These are phyloP conservation scores for Diaporthe eres DNA, from an alignment of 2,329 filamentous ascomycete genomes.

Conservation along the genomic window DNA sequence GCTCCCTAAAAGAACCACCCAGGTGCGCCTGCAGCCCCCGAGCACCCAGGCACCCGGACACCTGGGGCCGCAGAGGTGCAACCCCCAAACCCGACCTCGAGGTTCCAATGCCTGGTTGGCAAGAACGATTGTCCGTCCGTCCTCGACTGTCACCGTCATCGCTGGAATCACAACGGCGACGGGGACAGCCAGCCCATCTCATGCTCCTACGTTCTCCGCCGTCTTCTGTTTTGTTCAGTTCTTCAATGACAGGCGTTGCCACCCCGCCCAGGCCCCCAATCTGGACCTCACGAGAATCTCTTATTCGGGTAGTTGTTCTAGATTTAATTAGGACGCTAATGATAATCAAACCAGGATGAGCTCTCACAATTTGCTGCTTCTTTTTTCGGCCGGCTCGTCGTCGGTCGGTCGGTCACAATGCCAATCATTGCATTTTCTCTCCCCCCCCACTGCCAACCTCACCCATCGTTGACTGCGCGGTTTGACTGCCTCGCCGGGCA, in stretches of 20 bases:
- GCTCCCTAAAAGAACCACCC: constrained; percentile 7
- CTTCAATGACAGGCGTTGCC: not conserved
- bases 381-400: constrained; percentile 32
- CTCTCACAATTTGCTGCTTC: constrained; percentile 35
- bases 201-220: not conserved
- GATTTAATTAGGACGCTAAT: constrained; percentile 33
- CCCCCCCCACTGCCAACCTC: constrained; percentile 19
- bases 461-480: not conserved
- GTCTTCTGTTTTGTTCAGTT: not conserved
- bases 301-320: constrained; percentile 26
- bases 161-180: not conserved
- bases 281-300: constrained; percentile 27
- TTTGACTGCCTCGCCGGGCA: not conserved
- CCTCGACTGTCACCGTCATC: not conserved
- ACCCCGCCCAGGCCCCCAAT: constrained; percentile 19
- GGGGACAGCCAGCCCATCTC: not conserved
- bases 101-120: not conserved
- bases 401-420: constrained; percentile 28
- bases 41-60: too few relatives aligned
- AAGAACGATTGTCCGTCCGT: too few relatives aligned
- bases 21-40: not conserved
- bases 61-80: not conserved
- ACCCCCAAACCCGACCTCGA: not conserved
- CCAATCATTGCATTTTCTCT: constrained; percentile 18
- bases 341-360: constrained; percentile 31